Conservation (phyloP, 2,329 filamentous ascomycete species). For the Aspergillus bombycis region DNA sequence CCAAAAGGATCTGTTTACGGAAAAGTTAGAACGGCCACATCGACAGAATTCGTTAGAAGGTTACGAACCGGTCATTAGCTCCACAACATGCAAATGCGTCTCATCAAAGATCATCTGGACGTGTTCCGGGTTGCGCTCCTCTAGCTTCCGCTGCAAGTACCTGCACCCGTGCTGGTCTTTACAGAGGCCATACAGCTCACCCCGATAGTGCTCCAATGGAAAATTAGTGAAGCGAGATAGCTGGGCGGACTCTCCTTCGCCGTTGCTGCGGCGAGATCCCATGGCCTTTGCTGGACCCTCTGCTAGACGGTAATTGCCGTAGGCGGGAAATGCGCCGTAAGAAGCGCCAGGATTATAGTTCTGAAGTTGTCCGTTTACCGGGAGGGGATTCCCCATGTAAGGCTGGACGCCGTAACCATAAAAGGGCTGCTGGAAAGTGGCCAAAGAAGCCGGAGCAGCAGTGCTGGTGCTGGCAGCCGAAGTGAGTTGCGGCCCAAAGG, state of each 20-base stretch:
- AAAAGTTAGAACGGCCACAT: slow-evolving; percentile 25
- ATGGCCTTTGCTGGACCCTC: slow-evolving; percentile 78
- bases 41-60: neutral
- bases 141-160: slow-evolving; percentile 94
- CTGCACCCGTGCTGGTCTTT: slow-evolving; percentile 98
- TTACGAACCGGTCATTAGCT: slow-evolving; percentile 81
- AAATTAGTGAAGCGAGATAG: slow-evolving; percentile 81
- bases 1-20: slow-evolving; percentile 77
- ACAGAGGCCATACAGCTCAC: slow-evolving; percentile 86
- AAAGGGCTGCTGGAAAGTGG: slow-evolving; percentile 43
- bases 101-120: slow-evolving; percentile 93
- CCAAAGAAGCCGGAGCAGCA: slow-evolving; percentile 36
- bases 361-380: slow-evolving; percentile 38
- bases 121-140: slow-evolving; percentile 81
- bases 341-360: slow-evolving; percentile 59
- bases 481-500: slow-evolving; percentile 71
- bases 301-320: slow-evolving; percentile 61
- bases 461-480: slow-evolving; percentile 31
- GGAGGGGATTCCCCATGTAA: slow-evolving; percentile 56
- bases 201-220: slow-evolving; percentile 76
- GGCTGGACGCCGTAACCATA: slow-evolving; percentile 57
- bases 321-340: slow-evolving; percentile 56
- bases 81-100: slow-evolving; percentile 89
- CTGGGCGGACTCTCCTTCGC: slow-evolving; percentile 55
- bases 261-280: slow-evolving; percentile 60